Evolutionary conservation across 129 eudicot genomes (phyloP).

Genomic region (Ambrosia artemisiifolia): DNA sequence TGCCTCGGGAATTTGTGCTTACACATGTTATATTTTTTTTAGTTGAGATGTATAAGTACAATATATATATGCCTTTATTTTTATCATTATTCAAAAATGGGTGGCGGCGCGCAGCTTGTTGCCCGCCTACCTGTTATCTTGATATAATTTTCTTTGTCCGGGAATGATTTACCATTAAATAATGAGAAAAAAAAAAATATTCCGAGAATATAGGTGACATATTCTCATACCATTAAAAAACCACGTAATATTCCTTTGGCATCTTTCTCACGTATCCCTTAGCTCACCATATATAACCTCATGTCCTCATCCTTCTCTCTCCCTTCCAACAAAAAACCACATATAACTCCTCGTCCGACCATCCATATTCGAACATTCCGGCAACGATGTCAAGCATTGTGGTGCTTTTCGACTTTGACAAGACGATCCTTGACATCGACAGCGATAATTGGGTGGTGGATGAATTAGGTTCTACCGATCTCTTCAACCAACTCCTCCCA

Average conservation of each 20-base stretch:
- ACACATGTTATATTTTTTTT: no score
- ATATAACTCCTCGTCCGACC: not conserved
- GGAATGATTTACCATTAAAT: no score
- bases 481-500: conserved; percentile 47
- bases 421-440: conserved; percentile 73
- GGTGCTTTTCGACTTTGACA: conserved; percentile 78
- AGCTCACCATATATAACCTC: conserved; percentile 18
- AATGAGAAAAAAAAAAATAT: no score
- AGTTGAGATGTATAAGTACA: no score
- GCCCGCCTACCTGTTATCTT: no score
- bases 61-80: no score
- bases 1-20: no score
- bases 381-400: conserved; percentile 49
- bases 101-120: no score
- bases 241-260: conserved; percentile 48
- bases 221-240: not conserved
- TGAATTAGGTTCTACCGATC: conserved; percentile 36
- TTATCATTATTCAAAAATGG: no score
- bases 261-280: conserved; percentile 3
- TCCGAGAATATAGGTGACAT: not conserved
- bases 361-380: not conserved
- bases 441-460: conserved; percentile 86
- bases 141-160: no score
- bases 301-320: not conserved
- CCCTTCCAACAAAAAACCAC: conserved; percentile 2